Evolutionary conservation across 768 basidiomycete genomes (phyloP), one percentile per base, ranked within the genome.

Genomic region (Ramaria sp.): DNA sequence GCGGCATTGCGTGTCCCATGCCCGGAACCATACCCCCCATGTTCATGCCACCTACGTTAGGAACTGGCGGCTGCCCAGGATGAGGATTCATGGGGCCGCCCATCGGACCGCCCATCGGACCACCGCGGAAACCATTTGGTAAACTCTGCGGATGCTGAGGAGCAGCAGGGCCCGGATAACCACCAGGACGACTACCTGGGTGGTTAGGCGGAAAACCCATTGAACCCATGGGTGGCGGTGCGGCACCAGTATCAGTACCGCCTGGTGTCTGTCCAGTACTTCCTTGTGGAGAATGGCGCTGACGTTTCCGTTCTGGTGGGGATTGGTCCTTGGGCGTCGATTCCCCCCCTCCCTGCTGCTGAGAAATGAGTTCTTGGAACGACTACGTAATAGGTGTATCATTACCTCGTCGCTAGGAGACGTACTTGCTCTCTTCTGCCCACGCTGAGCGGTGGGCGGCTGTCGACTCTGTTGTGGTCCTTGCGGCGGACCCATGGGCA

Each of bases 351-450:
- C 61, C 42, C 38, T 45, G 49, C 53, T 58, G 27, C 51, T 61
- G 31, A 48, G 57, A 27, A 42, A 39, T 41, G 54, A 49, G 1
- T 47, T n/a, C 50, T 54, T 41, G 59, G n/a, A 57, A 31, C 19
- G 20, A 24, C 46, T 56, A 61, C 60, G 17, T 38, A 33, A 6
- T 38, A 52, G 12, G 4, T 34, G 7, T 34, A 4, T 3, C n/a
- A 37, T 61, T 61, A 82, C 82, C 63, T 83, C 82, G 68, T 82
- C 82, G 37, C 75, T 77, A 6, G 82, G 82, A 6, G 82, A 81
- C 11, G 79, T 83, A 64, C 80, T 83, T 60, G 70, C 81, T 60
- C 82, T 74, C 62, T 83, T 82, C 20, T 68, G 70, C 12, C 66
- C 59, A 20, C 65, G 69, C 33, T 57, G 52, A 64, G 61, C 34